These are phyloP conservation scores for Xerocomellus intermedius DNA, from an alignment of 768 basidiomycete genomes.

Conservation along the genomic window DNA sequence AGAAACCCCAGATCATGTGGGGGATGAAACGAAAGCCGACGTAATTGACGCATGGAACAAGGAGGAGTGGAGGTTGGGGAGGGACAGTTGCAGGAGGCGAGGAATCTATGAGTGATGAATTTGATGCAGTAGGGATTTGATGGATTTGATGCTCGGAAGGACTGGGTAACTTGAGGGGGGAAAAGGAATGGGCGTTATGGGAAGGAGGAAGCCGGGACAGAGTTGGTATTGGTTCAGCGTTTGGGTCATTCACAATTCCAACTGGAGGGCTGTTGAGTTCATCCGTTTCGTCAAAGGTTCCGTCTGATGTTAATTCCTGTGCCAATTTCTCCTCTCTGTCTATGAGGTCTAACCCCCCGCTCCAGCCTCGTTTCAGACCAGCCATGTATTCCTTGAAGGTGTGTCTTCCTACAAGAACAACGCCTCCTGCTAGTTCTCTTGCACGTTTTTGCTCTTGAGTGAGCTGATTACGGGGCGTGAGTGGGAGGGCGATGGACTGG, in stretches of 20 bases:
- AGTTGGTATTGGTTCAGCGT: slow-evolving; percentile 43
- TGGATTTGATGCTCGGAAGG: slow-evolving; percentile 20
- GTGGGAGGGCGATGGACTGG: slow-evolving; percentile 37
- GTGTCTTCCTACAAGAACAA: slow-evolving; percentile 82
- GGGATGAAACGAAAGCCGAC: slow-evolving; percentile 85
- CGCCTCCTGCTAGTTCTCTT: slow-evolving; percentile 76
- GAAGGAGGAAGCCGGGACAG: slow-evolving; percentile 37
- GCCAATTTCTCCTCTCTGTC: slow-evolving; percentile 74
- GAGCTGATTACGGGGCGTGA: slow-evolving; percentile 52
- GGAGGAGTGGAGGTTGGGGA: slow-evolving; percentile 72
- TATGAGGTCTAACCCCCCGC: slow-evolving; percentile 61
- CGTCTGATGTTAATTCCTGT: slow-evolving; percentile 64
- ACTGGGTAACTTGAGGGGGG: slow-evolving; percentile 30
- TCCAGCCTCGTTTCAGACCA: slow-evolving; percentile 84
- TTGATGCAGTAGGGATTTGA: slow-evolving; percentile 15
- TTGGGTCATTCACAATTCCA: slow-evolving; percentile 25
- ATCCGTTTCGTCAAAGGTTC: slow-evolving; percentile 71
- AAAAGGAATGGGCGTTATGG: slow-evolving; percentile 31
- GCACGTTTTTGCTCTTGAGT: slow-evolving; percentile 50
- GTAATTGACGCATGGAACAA: slow-evolving; percentile 71
- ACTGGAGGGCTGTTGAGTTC: slow-evolving; percentile 27
- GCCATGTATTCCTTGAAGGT: slow-evolving; percentile 95
- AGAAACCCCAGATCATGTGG: slow-evolving; percentile 88
- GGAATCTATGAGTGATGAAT: slow-evolving; percentile 36
- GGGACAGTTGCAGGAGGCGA: slow-evolving; percentile 59